phyloP scores from a whole-genome alignment of 495 filamentous ascomycete species.

The Neurospora sp. region DNA sequence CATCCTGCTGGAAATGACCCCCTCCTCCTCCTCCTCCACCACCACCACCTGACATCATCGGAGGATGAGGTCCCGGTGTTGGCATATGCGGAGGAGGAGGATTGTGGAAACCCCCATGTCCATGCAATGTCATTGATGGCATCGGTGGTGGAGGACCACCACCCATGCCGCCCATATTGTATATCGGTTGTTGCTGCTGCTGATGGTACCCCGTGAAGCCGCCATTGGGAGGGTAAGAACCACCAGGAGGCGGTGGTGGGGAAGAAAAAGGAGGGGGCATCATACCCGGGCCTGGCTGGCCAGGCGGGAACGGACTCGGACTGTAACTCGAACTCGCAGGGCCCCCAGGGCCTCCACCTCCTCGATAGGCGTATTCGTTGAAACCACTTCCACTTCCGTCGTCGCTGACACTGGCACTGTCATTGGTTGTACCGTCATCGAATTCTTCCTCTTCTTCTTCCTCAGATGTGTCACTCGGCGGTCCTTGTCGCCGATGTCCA shows the following conservation, averaged over 20 bases:
- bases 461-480: background rate
- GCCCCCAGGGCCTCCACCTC: background rate
- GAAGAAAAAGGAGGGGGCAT: background rate
- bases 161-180: background rate
- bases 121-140: background rate
- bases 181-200: background rate
- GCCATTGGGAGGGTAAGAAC: background rate
- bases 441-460: conserved; percentile 7
- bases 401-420: conserved; percentile 2
- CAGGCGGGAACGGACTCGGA: background rate
- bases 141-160: background rate
- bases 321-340: background rate
- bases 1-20: conserved; percentile 1
- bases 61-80: background rate
- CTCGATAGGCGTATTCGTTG: background rate
- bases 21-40: background rate
- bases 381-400: background rate
- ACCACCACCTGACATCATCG: background rate
- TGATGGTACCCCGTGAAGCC: background rate
- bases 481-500: background rate
- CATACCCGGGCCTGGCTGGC: background rate
- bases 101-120: background rate
- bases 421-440: conserved; percentile 3
- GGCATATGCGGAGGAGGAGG: background rate
- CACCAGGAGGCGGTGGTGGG: background rate